Evolutionary conservation across 345 rosid genomes (phyloP).

Genomic region (Hypericum perforatum): DNA sequence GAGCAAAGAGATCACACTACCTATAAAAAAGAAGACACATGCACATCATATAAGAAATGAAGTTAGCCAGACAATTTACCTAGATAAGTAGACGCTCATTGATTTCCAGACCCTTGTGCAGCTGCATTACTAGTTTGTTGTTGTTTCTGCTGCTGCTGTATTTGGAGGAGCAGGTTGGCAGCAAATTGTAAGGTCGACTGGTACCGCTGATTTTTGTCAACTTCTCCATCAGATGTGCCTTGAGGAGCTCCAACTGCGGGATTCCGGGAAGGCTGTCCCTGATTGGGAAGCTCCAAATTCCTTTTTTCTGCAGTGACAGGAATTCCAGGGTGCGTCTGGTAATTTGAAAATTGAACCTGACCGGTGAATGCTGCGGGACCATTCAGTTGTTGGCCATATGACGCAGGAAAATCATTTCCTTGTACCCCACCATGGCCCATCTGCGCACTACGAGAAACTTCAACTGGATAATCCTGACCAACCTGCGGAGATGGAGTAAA

Average conservation of each 20-base stretch:
- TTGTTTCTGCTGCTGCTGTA: constrained; percentile 70
- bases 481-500: constrained; percentile 42
- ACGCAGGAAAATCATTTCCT: constrained; percentile 33
- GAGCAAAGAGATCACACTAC: no score
- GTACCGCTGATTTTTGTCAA: constrained; percentile 77
- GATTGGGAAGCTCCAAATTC: constrained; percentile 38
- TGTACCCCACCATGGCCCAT: constrained; percentile 35
- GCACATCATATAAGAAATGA: no score
- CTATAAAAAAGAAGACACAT: no score
- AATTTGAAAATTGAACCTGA: constrained; percentile 40
- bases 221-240: constrained; percentile 45
- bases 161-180: constrained; percentile 78
- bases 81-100: constrained; percentile 11
- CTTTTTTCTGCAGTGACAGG: constrained; percentile 30
- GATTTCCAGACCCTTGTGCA: constrained; percentile 19
- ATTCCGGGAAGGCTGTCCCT: constrained; percentile 45
- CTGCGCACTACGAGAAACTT: constrained; percentile 29
- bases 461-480: constrained; percentile 49
- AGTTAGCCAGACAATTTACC: constrained; percentile 11
- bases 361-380: constrained; percentile 26
- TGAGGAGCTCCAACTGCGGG: constrained; percentile 38
- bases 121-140: constrained; percentile 25
- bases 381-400: constrained; percentile 35
- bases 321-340: constrained; percentile 37
- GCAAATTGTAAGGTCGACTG: constrained; percentile 92